Percentiles rank a stretch among this genome's conserved stretches.
These are phyloP conservation scores for Castanea crenata DNA, from an alignment of 306 rosid species.

Conservation along the genomic window DNA sequence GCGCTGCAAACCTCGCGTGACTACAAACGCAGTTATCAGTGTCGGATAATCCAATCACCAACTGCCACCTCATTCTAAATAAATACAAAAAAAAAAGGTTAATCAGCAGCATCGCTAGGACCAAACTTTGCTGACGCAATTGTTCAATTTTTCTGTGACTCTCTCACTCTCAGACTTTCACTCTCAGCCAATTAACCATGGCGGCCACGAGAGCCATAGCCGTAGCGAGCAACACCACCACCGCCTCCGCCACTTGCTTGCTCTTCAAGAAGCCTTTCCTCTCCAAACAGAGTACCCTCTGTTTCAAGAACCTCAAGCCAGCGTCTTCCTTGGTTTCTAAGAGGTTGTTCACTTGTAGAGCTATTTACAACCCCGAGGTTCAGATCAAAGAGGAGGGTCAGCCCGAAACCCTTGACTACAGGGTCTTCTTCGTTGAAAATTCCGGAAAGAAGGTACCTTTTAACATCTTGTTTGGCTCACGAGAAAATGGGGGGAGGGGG, in stretches of 20 bases:
- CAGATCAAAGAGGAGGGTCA: conserved; percentile 68
- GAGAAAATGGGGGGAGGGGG: not conserved
- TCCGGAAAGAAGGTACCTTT: conserved; percentile 71
- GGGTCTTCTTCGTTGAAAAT: conserved; percentile 65
- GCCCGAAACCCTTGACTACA: conserved; percentile 76
- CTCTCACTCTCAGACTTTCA: conserved; percentile 1
- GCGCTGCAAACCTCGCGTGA: not conserved
- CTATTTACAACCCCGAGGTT: conserved; percentile 73
- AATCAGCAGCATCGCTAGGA: not conserved
- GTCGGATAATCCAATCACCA: not conserved
- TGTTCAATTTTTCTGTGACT: not conserved
- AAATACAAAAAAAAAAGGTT: not conserved
- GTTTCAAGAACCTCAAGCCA: conserved; percentile 33
- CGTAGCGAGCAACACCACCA: conserved; percentile 45
- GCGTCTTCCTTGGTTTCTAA: conserved; percentile 18
- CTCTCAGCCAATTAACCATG: conserved; percentile 36
- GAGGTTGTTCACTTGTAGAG: conserved; percentile 61
- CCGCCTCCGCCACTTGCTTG: conserved; percentile 38
- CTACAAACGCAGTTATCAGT: not conserved
- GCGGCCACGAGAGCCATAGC: conserved; percentile 77
- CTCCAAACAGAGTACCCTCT: conserved; percentile 26
- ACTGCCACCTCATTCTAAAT: not conserved
- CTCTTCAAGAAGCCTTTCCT: conserved; percentile 38
- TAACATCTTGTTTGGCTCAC: not conserved
- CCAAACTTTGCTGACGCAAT: not conserved